Percentiles rank a stretch among this genome's conserved stretches.
Conservation (phyloP, 2,329 filamentous ascomycete genomes). For the Pezicula radicicola region DNA sequence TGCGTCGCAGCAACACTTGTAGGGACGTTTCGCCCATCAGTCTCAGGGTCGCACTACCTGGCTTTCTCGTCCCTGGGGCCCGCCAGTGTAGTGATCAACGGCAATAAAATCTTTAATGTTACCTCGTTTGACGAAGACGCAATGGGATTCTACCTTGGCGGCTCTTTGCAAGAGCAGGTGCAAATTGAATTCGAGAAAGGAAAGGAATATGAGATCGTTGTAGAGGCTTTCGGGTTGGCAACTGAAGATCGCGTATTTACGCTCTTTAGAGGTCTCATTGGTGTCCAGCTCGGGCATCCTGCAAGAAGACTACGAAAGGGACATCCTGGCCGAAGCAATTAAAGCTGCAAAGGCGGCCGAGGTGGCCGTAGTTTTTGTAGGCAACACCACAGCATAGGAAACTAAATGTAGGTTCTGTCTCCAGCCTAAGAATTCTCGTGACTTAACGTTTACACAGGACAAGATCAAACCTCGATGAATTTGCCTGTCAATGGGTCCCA, state of each 20-base stretch:
- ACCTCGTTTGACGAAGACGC: background rate
- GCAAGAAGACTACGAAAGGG: background rate
- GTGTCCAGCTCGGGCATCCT: background rate
- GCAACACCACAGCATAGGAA: background rate
- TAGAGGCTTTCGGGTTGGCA: background rate
- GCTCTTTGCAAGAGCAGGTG: background rate
- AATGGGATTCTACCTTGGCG: background rate
- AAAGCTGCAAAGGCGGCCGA: slow-evolving; percentile 3
- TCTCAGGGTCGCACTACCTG: background rate
- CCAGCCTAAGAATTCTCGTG: background rate
- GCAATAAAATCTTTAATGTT: background rate
- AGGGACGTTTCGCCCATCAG: background rate
- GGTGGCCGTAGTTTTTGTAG: slow-evolving; percentile 6
- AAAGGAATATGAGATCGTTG: background rate
- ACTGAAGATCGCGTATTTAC: background rate
- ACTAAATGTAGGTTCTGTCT: background rate
- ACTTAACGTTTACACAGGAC: background rate
- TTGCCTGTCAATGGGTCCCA: background rate
- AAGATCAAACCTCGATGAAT: background rate
- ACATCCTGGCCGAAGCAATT: slow-evolving; percentile 6
- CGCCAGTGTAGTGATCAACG: background rate
- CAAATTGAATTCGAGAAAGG: background rate
- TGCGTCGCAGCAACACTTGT: background rate
- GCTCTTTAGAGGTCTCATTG: background rate
- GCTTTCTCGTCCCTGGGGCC: background rate